Evolutionary conservation across 2,329 filamentous ascomycete genomes (phyloP), one percentile per base, ranked within the genome.

Genomic region (Lachnellula arida): DNA sequence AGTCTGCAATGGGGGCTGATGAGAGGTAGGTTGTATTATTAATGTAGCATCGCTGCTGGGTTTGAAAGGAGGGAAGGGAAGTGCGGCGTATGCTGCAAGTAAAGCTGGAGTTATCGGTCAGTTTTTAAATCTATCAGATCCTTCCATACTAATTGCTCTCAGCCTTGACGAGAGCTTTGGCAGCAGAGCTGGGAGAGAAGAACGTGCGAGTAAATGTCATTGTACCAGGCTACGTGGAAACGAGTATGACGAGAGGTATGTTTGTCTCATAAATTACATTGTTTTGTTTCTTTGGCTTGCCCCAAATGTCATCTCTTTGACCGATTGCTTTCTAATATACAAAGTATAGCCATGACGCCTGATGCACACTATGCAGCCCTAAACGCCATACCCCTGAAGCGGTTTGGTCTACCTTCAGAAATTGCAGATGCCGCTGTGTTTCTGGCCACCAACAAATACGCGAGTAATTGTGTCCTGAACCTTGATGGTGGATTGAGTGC

Each of bases 381-480:
- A 22, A 67, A 75, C 37, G 68, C 76, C 49, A 91, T 91, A 49
- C 89, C 89, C 1, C 68, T 81, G 15, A 74, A 75, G 32, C 84
- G 90, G 32, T 83, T 93, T 60, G 91, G 89, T 15, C 73, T 75
- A 35, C 76, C 81, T 7, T 77, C 81, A 25, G 91, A 96, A 70
- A 82, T 95, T 34, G 90, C 91, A n/a, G 85, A 92, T 67, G 90
- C 91, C 53, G 89, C 87, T 47, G 68, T 87, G 28, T 96, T 95
- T 70, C 78, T 96, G 15, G 87, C 83, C 32, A 79, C 79, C 47
- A 96, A 94, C 71, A 75, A 81, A 60, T 96, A 93, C 72, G 88
- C 90, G 54, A 93, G 93, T 70, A 95, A 95, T 63, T 94, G 89
- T 70, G 79, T 92, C 50, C 77, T 96, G 51, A 94, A 92, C 70